Base-by-base conservation (phyloP, 371 early-diverging fungal species). In the Mortierella sp. region DNA sequence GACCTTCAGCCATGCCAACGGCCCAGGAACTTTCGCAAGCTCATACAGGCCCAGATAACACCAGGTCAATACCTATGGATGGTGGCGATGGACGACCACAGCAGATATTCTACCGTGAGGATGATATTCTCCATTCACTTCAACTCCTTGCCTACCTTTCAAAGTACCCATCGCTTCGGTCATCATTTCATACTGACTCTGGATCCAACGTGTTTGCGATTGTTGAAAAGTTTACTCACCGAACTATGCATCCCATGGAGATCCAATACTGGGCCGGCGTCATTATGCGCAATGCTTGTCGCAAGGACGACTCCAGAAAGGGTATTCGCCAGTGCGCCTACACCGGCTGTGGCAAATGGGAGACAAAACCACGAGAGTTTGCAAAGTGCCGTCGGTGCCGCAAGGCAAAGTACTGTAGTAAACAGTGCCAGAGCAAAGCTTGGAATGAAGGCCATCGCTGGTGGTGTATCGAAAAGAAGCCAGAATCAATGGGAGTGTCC, bases 111-210 rank as follows among this genome's bases (percentile, higher is more conserved):
- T 93, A 90, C 66, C 90, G 95, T 39, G 93, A 92, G 75, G 94
- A 95, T 76, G 95, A 97, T 68, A 92, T 96, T 26, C 87, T 96
- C n/a, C 86, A 95, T 45, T 91, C 95, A 1, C 84, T 95, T 68
- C 96, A 96, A 84, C 86, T 97, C 26, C 87, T 96, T 12, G 96
- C 96, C 43, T 95, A 94, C 74, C 87, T 96, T 16, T 93, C 93
- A 59, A 97, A 97, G 84, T 94, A 96, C 84, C 90, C 93, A 37
- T 87, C 89, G 52, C 86, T 94, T 58, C 91, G 95, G 24, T 86
- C 87, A 22, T 70, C 88, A 22, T 86, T 96, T 73, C 91, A 96
- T 85, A 76, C 87, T n/a, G 83, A 87, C 43, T 84, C 90, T 59
- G 81, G 83, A 62, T 76, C 85, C 28, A 92, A 94, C 62, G 93